phyloP scores from a whole-genome alignment of 306 rosid species.

The Prunus dulcis region DNA sequence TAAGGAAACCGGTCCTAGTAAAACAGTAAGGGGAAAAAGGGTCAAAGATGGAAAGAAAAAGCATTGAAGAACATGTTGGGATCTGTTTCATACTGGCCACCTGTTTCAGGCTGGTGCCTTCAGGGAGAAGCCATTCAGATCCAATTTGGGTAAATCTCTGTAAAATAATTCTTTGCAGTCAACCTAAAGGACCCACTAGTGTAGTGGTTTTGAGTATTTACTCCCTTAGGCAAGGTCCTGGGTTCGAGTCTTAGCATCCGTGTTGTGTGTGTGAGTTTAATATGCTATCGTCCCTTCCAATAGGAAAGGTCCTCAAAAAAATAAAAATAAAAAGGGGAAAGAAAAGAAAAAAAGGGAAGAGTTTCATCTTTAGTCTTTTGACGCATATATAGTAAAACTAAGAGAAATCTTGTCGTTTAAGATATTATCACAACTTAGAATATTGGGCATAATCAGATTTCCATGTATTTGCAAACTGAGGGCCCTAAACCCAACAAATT shows the following conservation, averaged over 20 bases:
- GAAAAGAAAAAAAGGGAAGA: neutral
- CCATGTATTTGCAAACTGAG: neutral
- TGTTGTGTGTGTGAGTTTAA: no score
- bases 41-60: neutral
- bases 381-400: neutral
- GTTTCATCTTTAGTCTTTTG: neutral
- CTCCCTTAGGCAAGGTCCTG: no score
- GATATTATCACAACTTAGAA: neutral
- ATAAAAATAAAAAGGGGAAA: no score
- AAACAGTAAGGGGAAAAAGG: neutral
- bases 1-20: neutral
- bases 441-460: neutral
- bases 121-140: conserved; percentile 55
- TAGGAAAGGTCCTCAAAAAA: no score
- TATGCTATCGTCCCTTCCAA: no score
- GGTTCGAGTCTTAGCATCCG: no score
- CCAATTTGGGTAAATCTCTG: conserved; percentile 82
- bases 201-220: no score
- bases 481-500: neutral
- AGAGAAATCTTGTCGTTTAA: neutral
- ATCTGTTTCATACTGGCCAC: conserved; percentile 25
- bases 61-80: neutral
- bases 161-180: conserved; percentile 91
- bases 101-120: conserved; percentile 74
- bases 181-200: conserved; percentile 67